A percentile compares a stretch with the other conserved stretches of the same genome.
These are phyloP conservation scores for Geosmithia flava DNA, from an alignment of 2,329 filamentous ascomycete genomes.

Conservation along the genomic window DNA sequence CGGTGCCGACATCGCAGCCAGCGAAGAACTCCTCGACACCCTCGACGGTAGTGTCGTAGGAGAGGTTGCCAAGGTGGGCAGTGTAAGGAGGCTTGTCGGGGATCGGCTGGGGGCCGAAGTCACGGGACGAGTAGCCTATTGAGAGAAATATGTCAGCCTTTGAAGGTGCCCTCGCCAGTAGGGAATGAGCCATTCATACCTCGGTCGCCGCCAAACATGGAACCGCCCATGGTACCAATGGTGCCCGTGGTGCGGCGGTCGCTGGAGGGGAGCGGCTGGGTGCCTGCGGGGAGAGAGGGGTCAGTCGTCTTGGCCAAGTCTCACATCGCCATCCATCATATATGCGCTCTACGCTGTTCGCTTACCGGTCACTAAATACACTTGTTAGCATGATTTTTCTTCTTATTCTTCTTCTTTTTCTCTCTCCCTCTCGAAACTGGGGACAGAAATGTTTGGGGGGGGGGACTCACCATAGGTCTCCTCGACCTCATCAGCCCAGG, in stretches of 20 bases:
- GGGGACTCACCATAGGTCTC: constrained; percentile 60
- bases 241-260: constrained; percentile 24
- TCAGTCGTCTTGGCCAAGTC: neutral
- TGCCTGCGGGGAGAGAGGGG: constrained; percentile 24
- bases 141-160: neutral
- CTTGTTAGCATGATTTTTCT: neutral
- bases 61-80: constrained; percentile 90
- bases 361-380: constrained; percentile 1
- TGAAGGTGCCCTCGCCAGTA: neutral
- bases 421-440: neutral
- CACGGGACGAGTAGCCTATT: constrained; percentile 48
- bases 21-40: constrained; percentile 79
- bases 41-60: constrained; percentile 80
- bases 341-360: neutral
- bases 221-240: constrained; percentile 14
- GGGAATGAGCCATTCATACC: constrained; percentile 15
- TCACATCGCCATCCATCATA: neutral
- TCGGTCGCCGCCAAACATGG: constrained; percentile 28
- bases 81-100: constrained; percentile 91
- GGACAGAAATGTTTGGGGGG: neutral
- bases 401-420: neutral
- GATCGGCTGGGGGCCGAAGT: constrained; percentile 60
- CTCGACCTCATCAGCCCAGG: constrained; percentile 99
- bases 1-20: constrained; percentile 74
- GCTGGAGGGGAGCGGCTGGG: constrained; percentile 40